A percentile compares a stretch with the other conserved stretches of the same genome.
These are phyloP conservation scores for Endocalyx cinctus DNA, from an alignment of 2,329 filamentous ascomycete species.

Conservation along the genomic window DNA sequence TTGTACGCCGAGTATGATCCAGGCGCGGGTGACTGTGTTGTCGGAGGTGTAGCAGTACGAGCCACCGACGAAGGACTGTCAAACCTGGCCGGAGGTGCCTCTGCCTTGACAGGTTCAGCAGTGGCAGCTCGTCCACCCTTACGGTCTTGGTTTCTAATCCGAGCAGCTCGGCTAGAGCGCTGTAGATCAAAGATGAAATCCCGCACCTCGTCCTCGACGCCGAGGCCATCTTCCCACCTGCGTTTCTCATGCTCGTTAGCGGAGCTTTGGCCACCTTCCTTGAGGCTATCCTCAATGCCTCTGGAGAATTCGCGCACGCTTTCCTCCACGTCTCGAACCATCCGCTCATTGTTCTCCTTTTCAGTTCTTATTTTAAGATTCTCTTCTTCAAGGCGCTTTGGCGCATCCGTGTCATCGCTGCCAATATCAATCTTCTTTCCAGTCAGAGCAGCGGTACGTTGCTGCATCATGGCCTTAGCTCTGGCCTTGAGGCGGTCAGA, in stretches of 20 bases:
- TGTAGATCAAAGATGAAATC: slow-evolving; percentile 98
- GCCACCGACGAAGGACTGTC: slow-evolving; percentile 52
- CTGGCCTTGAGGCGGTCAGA: slow-evolving; percentile 90
- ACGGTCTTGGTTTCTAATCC: slow-evolving; percentile 58
- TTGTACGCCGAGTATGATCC: slow-evolving; percentile 78
- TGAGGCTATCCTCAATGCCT: slow-evolving; percentile 80
- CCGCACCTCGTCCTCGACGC: slow-evolving; percentile 92
- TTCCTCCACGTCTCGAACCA: slow-evolving; percentile 96
- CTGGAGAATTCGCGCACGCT: slow-evolving; percentile 85
- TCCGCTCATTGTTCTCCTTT: slow-evolving; percentile 88
- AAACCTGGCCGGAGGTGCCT: slow-evolving; percentile 41
- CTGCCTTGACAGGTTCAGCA: slow-evolving; percentile 39
- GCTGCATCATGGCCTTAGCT: slow-evolving; percentile 98
- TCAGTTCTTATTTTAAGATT: slow-evolving; percentile 75
- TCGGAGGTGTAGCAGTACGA: slow-evolving; percentile 47
- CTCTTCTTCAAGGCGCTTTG: slow-evolving; percentile 85
- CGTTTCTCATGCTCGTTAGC: slow-evolving; percentile 84
- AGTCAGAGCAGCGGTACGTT: slow-evolving; percentile 85
- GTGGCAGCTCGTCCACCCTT: slow-evolving; percentile 36
- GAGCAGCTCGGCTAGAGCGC: slow-evolving; percentile 73
- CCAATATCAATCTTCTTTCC: slow-evolving; percentile 70
- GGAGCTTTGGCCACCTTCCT: slow-evolving; percentile 71
- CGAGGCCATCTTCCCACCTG: slow-evolving; percentile 92
- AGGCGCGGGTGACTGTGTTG: slow-evolving; percentile 40
- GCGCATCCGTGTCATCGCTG: slow-evolving; percentile 71